Evolutionary conservation across 2,329 filamentous ascomycete genomes (phyloP).

Genomic region (Ciborinia camelliae): DNA sequence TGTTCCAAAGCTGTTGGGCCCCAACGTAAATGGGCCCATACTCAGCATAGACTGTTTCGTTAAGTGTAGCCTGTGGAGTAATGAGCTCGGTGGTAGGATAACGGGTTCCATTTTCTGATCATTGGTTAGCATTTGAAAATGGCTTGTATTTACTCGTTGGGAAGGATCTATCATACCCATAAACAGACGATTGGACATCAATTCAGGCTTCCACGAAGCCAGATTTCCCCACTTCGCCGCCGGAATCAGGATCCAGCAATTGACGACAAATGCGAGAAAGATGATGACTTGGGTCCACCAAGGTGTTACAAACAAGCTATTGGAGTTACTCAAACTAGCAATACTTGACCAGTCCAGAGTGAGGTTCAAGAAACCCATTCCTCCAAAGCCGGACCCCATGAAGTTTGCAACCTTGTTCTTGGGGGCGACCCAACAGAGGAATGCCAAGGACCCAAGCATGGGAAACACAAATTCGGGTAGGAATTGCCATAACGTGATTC

Average conservation of each 20-base stretch:
- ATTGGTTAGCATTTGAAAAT: neutral
- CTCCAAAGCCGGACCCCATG: constrained; percentile 57
- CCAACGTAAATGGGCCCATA: constrained; percentile 56
- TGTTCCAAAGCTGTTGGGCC: constrained; percentile 54
- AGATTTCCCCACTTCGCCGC: constrained; percentile 56
- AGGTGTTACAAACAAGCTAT: constrained; percentile 52
- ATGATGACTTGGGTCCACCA: constrained; percentile 58
- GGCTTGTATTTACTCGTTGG: no score
- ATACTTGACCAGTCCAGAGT: constrained; percentile 60
- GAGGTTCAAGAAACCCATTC: constrained; percentile 59
- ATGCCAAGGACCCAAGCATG: constrained; percentile 56
- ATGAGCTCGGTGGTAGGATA: constrained; percentile 40
- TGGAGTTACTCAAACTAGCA: constrained; percentile 42
- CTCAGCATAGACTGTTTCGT: constrained; percentile 44
- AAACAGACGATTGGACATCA: constrained; percentile 58
- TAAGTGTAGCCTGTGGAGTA: constrained; percentile 36
- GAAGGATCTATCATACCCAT: constrained; percentile 37
- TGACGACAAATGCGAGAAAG: constrained; percentile 53
- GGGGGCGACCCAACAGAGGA: constrained; percentile 62
- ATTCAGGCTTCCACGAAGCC: constrained; percentile 48
- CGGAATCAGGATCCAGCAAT: constrained; percentile 57
- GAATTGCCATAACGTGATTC: constrained; percentile 58
- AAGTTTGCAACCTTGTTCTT: constrained; percentile 57
- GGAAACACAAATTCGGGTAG: constrained; percentile 59
- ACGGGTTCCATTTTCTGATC: constrained; percentile 35